phyloP scores from a whole-genome alignment of 192 early-diverging fungal species.

The Coemansia sp. region DNA sequence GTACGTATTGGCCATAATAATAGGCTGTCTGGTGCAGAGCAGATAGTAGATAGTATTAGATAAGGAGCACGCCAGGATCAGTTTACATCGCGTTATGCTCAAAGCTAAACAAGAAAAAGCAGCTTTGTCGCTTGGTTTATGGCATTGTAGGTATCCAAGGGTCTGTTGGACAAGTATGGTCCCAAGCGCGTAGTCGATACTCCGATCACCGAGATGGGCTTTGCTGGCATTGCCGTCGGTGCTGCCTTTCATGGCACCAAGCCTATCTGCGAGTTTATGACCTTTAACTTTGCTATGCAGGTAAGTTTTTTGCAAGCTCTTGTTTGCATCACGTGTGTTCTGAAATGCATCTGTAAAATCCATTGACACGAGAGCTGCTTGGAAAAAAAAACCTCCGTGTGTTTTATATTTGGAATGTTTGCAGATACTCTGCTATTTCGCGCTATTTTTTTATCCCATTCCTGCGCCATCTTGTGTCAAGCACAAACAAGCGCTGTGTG shows the following conservation, averaged over 20 bases:
- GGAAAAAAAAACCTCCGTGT: neutral
- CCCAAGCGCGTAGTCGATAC: slow-evolving; percentile 97
- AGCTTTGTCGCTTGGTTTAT: neutral
- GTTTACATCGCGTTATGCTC: neutral
- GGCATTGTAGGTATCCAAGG: slow-evolving; percentile 83
- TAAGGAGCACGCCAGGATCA: too few relatives aligned
- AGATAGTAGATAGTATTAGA: too few relatives aligned
- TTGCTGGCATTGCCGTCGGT: slow-evolving; percentile 94
- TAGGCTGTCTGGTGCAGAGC: neutral
- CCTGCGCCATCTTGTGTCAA: too few relatives aligned
- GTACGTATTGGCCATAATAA: slow-evolving; percentile 45
- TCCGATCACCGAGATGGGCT: slow-evolving; percentile 98
- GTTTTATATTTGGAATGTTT: neutral
- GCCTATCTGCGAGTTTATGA: slow-evolving; percentile 99
- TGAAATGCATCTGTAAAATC: neutral
- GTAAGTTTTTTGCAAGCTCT: slow-evolving; percentile 45
- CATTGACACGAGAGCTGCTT: neutral
- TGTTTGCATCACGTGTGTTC: neutral
- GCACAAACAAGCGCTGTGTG: neutral
- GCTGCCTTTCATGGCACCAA: slow-evolving; percentile 90
- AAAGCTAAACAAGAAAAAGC: neutral
- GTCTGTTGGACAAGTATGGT: slow-evolving; percentile 95
- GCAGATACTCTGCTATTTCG: too few relatives aligned
- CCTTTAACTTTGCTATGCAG: slow-evolving; percentile 99
- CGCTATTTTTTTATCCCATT: too few relatives aligned